A percentile compares a stretch with the other conserved stretches of the same genome.
These are phyloP conservation scores for Lentinula raphanica DNA, from an alignment of 768 basidiomycete species.

Conservation along the genomic window DNA sequence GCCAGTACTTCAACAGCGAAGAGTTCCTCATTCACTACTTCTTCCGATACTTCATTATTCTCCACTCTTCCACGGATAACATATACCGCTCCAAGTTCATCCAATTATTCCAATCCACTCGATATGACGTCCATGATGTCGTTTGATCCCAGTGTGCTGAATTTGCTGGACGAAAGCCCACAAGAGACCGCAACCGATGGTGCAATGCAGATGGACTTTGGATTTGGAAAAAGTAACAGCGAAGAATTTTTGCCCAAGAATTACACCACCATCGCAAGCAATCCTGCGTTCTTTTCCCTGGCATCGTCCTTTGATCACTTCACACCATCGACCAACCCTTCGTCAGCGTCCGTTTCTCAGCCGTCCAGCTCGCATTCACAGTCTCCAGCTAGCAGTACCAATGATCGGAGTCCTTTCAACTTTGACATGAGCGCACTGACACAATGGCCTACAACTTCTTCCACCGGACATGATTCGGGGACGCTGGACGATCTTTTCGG, in stretches of 20 bases:
- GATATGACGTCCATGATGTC: slow-evolving; percentile 66
- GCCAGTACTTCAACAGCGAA: slow-evolving; percentile 18
- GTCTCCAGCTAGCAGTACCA: slow-evolving; percentile 10
- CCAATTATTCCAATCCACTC: slow-evolving; percentile 38
- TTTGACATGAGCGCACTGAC: slow-evolving; percentile 43
- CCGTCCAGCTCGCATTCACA: not conserved
- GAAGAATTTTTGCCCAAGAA: slow-evolving; percentile 38
- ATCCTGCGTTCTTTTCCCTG: slow-evolving; percentile 83
- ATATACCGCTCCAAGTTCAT: slow-evolving; percentile 26
- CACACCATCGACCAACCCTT: slow-evolving; percentile 18
- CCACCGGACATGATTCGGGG: slow-evolving; percentile 25
- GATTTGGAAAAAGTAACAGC: slow-evolving; percentile 48
- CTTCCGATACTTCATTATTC: slow-evolving; percentile 19
- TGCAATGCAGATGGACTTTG: slow-evolving; percentile 57
- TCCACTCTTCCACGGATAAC: slow-evolving; percentile 17
- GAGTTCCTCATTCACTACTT: slow-evolving; percentile 22
- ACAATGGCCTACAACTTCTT: slow-evolving; percentile 36
- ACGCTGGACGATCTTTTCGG: slow-evolving; percentile 44
- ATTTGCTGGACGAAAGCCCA: slow-evolving; percentile 53
- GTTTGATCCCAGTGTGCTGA: slow-evolving; percentile 68
- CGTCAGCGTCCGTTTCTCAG: slow-evolving; percentile 12
- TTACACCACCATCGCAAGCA: slow-evolving; percentile 78
- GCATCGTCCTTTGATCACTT: slow-evolving; percentile 50
- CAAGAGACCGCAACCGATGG: slow-evolving; percentile 51
- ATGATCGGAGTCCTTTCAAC: slow-evolving; percentile 32